Percentiles rank a stretch among this genome's conserved stretches.
Evolutionary conservation across 2,329 filamentous ascomycete species (phyloP).

Genomic region (Knoxdaviesia capensis): DNA sequence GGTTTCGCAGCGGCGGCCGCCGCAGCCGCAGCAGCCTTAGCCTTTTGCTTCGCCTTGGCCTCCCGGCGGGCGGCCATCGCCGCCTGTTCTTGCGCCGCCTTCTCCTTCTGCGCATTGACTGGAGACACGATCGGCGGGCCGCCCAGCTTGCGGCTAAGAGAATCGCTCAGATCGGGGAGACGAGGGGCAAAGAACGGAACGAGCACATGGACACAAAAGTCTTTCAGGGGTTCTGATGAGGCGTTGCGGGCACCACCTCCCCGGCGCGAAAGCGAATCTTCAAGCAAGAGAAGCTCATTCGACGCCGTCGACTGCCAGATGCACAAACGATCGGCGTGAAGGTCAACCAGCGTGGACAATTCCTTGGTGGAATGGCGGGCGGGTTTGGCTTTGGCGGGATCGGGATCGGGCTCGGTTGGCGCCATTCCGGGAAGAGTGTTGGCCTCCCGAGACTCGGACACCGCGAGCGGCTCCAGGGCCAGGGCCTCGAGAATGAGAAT

Average conservation of each 20-base stretch:
- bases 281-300: conserved; percentile 30
- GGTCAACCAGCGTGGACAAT: conserved; percentile 46
- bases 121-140: conserved; percentile 44
- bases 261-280: conserved; percentile 22
- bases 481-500: conserved; percentile 62
- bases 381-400: conserved; percentile 6
- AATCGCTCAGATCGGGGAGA: conserved; percentile 49
- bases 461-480: conserved; percentile 39
- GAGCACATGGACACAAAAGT: conserved; percentile 66
- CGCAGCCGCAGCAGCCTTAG: conserved; percentile 22
- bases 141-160: conserved; percentile 56
- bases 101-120: too few species aligned
- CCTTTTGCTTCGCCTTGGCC: conserved; percentile 26
- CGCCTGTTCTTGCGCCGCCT: not conserved
- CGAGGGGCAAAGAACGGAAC: conserved; percentile 64
- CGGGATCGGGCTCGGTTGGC: too few species aligned
- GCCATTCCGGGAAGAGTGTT: too few species aligned
- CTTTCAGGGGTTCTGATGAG: conserved; percentile 42
- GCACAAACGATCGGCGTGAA: conserved; percentile 57
- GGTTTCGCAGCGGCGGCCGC: conserved; percentile 13
- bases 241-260: conserved; percentile 14
- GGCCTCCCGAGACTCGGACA: conserved; percentile 16
- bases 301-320: conserved; percentile 66
- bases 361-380: too few species aligned
- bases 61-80: conserved; percentile 22